Conservation (phyloP, 305 asterid genomes). For the Fraxinus greggii region DNA sequence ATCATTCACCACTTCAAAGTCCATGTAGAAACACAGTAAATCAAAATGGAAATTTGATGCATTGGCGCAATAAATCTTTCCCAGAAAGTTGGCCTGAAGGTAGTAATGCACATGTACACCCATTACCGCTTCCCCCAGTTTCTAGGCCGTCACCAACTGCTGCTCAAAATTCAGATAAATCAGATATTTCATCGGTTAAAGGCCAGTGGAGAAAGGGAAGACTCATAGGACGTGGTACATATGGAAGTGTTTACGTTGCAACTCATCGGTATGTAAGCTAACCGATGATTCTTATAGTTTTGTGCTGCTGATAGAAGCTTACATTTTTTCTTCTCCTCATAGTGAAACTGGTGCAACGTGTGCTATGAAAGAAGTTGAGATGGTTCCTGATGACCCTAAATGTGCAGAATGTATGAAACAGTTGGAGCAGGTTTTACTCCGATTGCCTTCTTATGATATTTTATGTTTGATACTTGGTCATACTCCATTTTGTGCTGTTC, state of each 20-base stretch:
- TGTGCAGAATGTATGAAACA: slow-evolving; percentile 66
- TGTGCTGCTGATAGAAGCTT: slow-evolving; percentile 6
- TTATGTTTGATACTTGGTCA: background rate
- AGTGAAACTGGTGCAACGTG: slow-evolving; percentile 92
- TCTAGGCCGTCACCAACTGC: slow-evolving; percentile 40
- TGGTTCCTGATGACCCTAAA: slow-evolving; percentile 71
- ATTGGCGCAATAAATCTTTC: slow-evolving; percentile 41
- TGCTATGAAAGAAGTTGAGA: slow-evolving; percentile 83
- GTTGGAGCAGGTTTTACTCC: slow-evolving; percentile 68
- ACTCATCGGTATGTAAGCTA: slow-evolving; percentile 56
- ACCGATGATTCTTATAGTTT: slow-evolving; percentile 4
- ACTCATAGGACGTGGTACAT: slow-evolving; percentile 81
- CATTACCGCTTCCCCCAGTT: slow-evolving; percentile 76
- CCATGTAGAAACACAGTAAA: slow-evolving; percentile 30
- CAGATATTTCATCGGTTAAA: background rate
- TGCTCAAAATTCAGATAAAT: background rate
- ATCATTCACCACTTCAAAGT: slow-evolving; percentile 49
- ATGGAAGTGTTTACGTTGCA: slow-evolving; percentile 81
- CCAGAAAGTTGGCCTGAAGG: slow-evolving; percentile 46
- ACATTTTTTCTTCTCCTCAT: slow-evolving; percentile 26
- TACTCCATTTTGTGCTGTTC: slow-evolving; percentile 4
- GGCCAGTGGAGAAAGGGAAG: slow-evolving; percentile 63
- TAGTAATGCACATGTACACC: slow-evolving; percentile 50
- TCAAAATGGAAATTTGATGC: slow-evolving; percentile 16
- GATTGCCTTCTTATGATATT: slow-evolving; percentile 22